phyloP scores from a whole-genome alignment of 2,329 filamentous ascomycete genomes.

The Aspergillus aculeatinus region DNA sequence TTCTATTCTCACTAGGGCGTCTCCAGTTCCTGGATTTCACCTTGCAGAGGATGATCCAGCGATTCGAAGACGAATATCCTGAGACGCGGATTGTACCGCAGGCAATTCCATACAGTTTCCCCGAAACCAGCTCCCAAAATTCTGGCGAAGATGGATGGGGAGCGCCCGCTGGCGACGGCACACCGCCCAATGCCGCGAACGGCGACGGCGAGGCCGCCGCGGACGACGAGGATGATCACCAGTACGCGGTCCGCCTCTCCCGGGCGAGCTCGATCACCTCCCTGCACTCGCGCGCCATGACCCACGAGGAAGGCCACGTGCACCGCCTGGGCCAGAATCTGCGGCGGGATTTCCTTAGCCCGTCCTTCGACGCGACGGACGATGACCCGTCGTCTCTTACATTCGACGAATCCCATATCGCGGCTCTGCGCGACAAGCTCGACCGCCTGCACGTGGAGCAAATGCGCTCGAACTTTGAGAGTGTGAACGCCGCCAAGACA shows the following conservation, averaged over 20 bases:
- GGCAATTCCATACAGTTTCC: constrained; percentile 16
- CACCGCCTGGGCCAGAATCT: constrained; percentile 68
- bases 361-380: constrained; percentile 44
- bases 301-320: constrained; percentile 68
- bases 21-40: constrained; percentile 86
- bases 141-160: constrained; percentile 32
- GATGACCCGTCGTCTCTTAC: constrained; percentile 33
- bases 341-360: constrained; percentile 61
- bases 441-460: constrained; percentile 46
- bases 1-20: constrained; percentile 52
- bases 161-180: constrained; percentile 33
- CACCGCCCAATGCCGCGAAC: constrained; percentile 20
- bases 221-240: constrained; percentile 45
- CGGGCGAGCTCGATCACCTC: constrained; percentile 67
- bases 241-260: constrained; percentile 51
- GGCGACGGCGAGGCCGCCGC: constrained; percentile 34
- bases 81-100: constrained; percentile 65
- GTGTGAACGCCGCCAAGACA: constrained; percentile 40
- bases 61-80: constrained; percentile 95
- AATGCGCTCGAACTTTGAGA: constrained; percentile 41
- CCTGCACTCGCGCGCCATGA: constrained; percentile 63
- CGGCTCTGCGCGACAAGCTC: constrained; percentile 44
- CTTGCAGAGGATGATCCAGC: constrained; percentile 84
- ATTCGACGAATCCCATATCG: constrained; percentile 45
- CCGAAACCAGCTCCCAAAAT: constrained; percentile 35